These are phyloP conservation scores for Coleophoma cylindrospora DNA, from an alignment of 2,329 filamentous ascomycete genomes.

Conservation along the genomic window DNA sequence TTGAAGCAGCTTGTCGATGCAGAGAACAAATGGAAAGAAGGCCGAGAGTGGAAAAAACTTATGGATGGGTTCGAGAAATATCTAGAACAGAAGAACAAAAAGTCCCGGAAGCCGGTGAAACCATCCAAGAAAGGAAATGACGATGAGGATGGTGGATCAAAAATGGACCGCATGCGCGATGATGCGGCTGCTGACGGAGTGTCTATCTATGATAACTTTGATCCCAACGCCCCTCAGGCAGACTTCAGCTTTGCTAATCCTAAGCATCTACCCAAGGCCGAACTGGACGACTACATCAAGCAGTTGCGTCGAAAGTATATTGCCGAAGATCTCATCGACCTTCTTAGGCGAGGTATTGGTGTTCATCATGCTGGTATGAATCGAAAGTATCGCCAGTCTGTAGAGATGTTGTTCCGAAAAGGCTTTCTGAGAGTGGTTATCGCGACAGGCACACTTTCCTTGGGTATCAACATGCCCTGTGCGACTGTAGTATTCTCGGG, in stretches of 20 bases:
- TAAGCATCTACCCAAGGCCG: constrained; percentile 50
- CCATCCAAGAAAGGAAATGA: constrained; percentile 36
- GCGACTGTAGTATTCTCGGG: constrained; percentile 75
- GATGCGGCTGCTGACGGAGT: constrained; percentile 43
- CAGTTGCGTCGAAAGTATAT: constrained; percentile 47
- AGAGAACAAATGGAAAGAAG: constrained; percentile 52
- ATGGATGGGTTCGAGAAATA: constrained; percentile 53
- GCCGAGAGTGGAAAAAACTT: constrained; percentile 54
- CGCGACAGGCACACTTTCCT: constrained; percentile 69
- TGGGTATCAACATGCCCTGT: constrained; percentile 82
- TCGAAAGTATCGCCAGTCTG: constrained; percentile 65
- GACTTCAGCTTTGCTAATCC: constrained; percentile 63
- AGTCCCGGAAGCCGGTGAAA: constrained; percentile 36
- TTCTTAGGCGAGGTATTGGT: constrained; percentile 63
- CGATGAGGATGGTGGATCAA: constrained; percentile 44
- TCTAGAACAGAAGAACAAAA: constrained; percentile 41
- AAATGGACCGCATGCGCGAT: constrained; percentile 52
- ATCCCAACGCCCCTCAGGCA: constrained; percentile 58
- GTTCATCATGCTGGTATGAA: constrained; percentile 81
- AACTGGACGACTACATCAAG: constrained; percentile 50
- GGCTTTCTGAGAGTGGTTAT: constrained; percentile 67
- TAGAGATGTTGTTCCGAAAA: constrained; percentile 70
- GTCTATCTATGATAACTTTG: constrained; percentile 58
- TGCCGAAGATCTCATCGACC: constrained; percentile 48
- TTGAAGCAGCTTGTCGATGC: constrained; percentile 46